Conservation (phyloP, 2,329 filamentous ascomycete species). For the Ophiosphaerella korrae region DNA sequence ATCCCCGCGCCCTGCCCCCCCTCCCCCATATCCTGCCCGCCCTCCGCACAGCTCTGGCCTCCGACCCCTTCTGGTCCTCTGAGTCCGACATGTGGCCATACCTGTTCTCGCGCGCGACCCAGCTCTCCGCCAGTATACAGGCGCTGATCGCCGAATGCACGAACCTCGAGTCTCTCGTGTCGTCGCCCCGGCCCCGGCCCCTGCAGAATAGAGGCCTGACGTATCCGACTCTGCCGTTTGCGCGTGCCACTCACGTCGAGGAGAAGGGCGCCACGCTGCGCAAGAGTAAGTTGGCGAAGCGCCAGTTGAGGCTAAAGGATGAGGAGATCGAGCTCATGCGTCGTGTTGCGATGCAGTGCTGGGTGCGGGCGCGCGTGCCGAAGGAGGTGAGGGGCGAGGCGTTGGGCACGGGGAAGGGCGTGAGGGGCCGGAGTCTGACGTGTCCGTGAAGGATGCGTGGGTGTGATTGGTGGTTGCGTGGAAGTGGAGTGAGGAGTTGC, state of each 20-base stretch:
- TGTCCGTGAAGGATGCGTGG: conserved; percentile 27
- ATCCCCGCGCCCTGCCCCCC: conserved; percentile 28
- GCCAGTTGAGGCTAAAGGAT: conserved; percentile 50
- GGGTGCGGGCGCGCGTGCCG: conserved; percentile 43
- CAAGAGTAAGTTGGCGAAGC: conserved; percentile 52
- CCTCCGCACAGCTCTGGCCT: conserved; percentile 46
- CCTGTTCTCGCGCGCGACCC: conserved; percentile 50
- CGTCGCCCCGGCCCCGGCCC: conserved; percentile 31
- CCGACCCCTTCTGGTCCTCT: conserved; percentile 50
- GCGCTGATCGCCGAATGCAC: conserved; percentile 53
- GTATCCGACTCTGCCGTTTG: conserved; percentile 19
- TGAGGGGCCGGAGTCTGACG: conserved; percentile 37
- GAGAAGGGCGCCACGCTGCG: conserved; percentile 36
- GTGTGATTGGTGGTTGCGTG: neutral
- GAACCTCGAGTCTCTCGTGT: conserved; percentile 50
- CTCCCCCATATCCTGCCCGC: conserved; percentile 50
- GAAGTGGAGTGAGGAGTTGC: neutral
- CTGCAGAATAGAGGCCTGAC: conserved; percentile 25
- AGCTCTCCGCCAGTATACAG: conserved; percentile 52
- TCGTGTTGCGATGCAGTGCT: conserved; percentile 50
- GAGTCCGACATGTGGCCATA: conserved; percentile 51
- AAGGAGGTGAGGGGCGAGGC: conserved; percentile 31
- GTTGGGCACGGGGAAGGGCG: conserved; percentile 17
- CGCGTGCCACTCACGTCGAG: conserved; percentile 9
- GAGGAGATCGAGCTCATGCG: conserved; percentile 53